A percentile compares a stretch with the other conserved stretches of the same genome.
Conservation (phyloP, 768 basidiomycete genomes). For the Galerina marginata region DNA sequence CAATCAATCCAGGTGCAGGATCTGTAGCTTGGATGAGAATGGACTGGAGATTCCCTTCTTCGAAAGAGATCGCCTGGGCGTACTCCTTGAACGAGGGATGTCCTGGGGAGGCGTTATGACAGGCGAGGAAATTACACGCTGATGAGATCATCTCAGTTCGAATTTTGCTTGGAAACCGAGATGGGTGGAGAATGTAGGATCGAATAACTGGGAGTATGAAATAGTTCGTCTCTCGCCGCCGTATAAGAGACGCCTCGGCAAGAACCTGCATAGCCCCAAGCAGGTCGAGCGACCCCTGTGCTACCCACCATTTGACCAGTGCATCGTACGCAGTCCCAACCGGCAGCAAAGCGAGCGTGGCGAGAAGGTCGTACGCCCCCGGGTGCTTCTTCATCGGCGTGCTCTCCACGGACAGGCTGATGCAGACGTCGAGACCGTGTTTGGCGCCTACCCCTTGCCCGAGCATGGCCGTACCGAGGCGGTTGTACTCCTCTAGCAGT, state of each 20-base stretch:
- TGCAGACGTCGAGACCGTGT: conserved; percentile 24
- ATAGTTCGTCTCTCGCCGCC: background rate
- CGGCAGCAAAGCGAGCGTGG: conserved; percentile 28
- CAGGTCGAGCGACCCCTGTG: background rate
- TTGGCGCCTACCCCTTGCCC: conserved; percentile 6
- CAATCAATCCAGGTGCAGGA: background rate
- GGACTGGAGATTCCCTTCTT: background rate
- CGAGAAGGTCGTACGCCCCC: conserved; percentile 25
- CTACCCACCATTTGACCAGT: conserved; percentile 8
- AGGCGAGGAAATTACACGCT: background rate
- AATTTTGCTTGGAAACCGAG: background rate
- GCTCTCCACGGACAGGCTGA: conserved; percentile 25
- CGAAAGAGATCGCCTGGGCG: background rate
- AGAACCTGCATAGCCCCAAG: conserved; percentile 10
- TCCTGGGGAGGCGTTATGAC: background rate
- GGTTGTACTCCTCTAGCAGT: conserved; percentile 14
- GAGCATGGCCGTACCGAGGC: background rate
- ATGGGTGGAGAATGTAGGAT: background rate
- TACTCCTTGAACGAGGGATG: background rate
- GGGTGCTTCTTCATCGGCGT: conserved; percentile 14
- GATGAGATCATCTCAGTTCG: background rate
- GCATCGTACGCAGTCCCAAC: conserved; percentile 17
- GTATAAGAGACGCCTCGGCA: conserved; percentile 6
- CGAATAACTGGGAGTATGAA: background rate
- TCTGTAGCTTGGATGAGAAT: background rate